Evolutionary conservation across 2,329 filamentous ascomycete species (phyloP), one percentile per base, ranked within the genome.

Genomic region (Fusarium staphyleae): DNA sequence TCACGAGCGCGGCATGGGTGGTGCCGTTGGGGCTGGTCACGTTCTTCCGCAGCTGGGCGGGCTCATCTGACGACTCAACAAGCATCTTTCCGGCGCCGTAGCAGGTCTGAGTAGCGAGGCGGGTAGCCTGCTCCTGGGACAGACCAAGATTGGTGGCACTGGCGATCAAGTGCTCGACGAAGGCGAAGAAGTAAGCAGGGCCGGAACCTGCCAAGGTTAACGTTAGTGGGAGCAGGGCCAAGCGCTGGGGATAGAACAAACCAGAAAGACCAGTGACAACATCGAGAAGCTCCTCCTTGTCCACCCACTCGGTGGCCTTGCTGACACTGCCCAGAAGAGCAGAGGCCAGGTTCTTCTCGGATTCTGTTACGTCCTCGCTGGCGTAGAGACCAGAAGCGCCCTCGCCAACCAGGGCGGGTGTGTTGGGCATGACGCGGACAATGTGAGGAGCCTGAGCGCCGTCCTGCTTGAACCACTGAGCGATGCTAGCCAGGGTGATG

Each of bases 401-500:
- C 69, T 81, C 78, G 18, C 78, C 77, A 9, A 81, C 74, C 26
- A 81, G 67, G 6, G 79, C 79, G 2, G 79, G 79, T 5, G 78
- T 81, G 68, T 81, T 81, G 47, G 79, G 79, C 79, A 81, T 81
- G 51, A 81, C 78, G 15, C 79, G 74, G n/a, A 81, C 76, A 13
- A 79, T 71, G 37, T 76, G 77, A 1, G 78, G 76, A 1, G 72
- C 64, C 16, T 69, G 69, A 3, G 73, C 75, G 28, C 70, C 72
- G 2, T 68, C 53, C 0, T 73, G 69, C 49, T 66, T 74, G 50
- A 76, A 66, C 79, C 79, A 81, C 33, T 68, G 63, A 33, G 69
- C 69, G 62, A 81, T 66, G 64, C 75, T 79, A 28, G 65, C 66
- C 22, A 79, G 68, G 8, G 77, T 79, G 63, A 81, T 78, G 46